Base-by-base conservation (phyloP, 805 yeast genomes). In the Kodamaea kaohsiungensis region DNA sequence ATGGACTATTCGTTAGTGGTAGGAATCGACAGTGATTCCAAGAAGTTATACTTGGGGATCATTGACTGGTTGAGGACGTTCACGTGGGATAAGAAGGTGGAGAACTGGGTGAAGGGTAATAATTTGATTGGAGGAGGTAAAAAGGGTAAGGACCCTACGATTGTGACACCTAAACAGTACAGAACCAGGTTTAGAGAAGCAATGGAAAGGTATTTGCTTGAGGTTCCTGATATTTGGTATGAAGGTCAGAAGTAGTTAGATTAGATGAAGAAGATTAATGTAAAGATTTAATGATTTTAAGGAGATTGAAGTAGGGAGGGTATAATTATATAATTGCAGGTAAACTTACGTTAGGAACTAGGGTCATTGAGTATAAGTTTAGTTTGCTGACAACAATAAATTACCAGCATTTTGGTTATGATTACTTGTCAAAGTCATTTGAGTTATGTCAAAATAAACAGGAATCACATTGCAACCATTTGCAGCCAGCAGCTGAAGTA, bases 41-140 rank as follows among this genome's bases (percentile, higher is more conserved):
- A 81, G 57, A 86, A 86, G 52, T 76, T 95, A 38, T 91, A 91
- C 16, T 97, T 92, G 12, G 99, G 99, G 2, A 92, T 95, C 42
- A 92, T 95, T 56, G 90, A 95, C 69, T 95, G 96, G 77, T 85
- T 95, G 45, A 73, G 99, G 55, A 91, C 99, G 0, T 95, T 93
- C 64, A 95, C 99, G 0, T 95, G 99, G 99, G 99, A 95, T 65
- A 95, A 95, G 70, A 95, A 92, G 70, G 83, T 95, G 25, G 99
- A 95, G 68, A 91, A 96, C 67, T 95, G 99, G 99, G 99, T 95
- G 38, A 95, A 95, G 67, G 99, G 96, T 53, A 88, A 90, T 63
- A 70, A 70, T 53, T 76, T 95, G 38, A 96, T 93, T 43, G 91
- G 91, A 4, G 91, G 91, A 4, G 86, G 89, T 1, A 89, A 91